Evolutionary conservation across 1,284 basidiomycete genomes (phyloP).

Genomic region (Marasmius oreades): DNA sequence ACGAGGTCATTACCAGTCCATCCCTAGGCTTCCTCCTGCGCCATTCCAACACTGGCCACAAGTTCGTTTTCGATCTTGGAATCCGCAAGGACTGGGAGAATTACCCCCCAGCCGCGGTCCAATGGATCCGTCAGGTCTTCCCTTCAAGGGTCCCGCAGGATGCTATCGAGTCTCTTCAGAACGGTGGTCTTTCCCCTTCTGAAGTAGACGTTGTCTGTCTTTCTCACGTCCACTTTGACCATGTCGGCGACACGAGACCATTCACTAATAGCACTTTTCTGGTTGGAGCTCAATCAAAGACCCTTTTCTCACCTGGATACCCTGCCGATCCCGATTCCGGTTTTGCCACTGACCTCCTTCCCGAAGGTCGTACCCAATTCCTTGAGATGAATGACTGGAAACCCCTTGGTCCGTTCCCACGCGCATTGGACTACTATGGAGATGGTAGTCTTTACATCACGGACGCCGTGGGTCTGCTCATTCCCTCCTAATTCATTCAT

Average conservation of each 20-base stretch:
- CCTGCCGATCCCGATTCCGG: conserved; percentile 35
- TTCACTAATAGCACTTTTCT: conserved; percentile 48
- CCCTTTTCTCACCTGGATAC: conserved; percentile 35
- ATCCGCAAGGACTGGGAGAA: conserved; percentile 43
- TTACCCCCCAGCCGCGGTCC: conserved; percentile 31
- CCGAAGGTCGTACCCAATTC: conserved; percentile 38
- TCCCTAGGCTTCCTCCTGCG: conserved; percentile 48
- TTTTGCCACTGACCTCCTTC: conserved; percentile 36
- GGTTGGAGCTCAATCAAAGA: conserved; percentile 36
- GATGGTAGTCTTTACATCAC: conserved; percentile 58
- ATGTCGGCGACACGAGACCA: conserved; percentile 40
- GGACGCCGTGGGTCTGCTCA: conserved; percentile 31
- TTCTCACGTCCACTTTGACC: conserved; percentile 46
- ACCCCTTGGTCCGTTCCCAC: conserved; percentile 48
- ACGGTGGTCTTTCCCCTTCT: conserved; percentile 40
- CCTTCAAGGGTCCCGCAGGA: conserved; percentile 35
- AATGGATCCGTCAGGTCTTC: conserved; percentile 27
- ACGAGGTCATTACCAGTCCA: conserved; percentile 29
- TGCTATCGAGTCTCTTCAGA: conserved; percentile 43
- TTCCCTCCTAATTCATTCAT: not conserved
- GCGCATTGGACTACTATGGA: conserved; percentile 48
- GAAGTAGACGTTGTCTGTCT: conserved; percentile 44
- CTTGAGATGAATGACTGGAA: conserved; percentile 28
- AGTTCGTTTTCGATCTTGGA: conserved; percentile 53
- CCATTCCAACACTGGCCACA: conserved; percentile 36